Conservation (phyloP, 306 rosid genomes). For the Vigna reflexopilosa region DNA sequence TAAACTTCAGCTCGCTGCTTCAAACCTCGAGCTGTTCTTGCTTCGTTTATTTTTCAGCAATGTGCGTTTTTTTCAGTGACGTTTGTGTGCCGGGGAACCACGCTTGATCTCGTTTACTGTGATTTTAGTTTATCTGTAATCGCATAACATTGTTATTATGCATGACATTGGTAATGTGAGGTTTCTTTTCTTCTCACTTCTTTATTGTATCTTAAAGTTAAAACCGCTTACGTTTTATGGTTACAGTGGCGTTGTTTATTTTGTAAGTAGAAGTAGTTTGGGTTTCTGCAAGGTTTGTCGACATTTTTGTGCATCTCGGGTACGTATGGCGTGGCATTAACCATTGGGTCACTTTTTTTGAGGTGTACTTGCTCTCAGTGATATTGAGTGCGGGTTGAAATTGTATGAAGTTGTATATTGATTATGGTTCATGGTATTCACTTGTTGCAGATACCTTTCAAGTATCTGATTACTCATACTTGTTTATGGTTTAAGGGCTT, state of each 20-base stretch:
- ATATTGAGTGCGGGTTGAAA: conserved; percentile 26
- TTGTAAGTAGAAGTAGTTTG: conserved; percentile 15
- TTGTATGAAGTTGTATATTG: conserved; percentile 21
- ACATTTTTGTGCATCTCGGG: conserved; percentile 22
- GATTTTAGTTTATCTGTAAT: background rate
- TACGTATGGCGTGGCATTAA: conserved; percentile 13
- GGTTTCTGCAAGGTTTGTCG: conserved; percentile 15
- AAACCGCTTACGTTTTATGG: background rate
- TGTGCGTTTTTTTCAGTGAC: conserved; percentile 34
- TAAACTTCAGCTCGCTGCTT: background rate
- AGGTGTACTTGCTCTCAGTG: conserved; percentile 11
- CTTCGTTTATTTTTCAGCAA: conserved; percentile 32
- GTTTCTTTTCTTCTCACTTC: background rate
- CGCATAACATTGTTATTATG: background rate
- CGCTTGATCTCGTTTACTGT: conserved; percentile 18
- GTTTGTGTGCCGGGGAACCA: conserved; percentile 21
- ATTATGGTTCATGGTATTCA: conserved; percentile 46
- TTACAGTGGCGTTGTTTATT: conserved; percentile 6
- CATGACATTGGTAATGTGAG: background rate
- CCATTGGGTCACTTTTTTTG: conserved; percentile 14
- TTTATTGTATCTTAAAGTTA: background rate
- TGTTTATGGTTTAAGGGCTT: conserved; percentile 54
- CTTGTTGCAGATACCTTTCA: conserved; percentile 46
- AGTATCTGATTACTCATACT: conserved; percentile 29
- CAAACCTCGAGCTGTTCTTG: conserved; percentile 31